Base-by-base conservation (phyloP, 108 stramenopile species). In the Cyclotella sp. region DNA sequence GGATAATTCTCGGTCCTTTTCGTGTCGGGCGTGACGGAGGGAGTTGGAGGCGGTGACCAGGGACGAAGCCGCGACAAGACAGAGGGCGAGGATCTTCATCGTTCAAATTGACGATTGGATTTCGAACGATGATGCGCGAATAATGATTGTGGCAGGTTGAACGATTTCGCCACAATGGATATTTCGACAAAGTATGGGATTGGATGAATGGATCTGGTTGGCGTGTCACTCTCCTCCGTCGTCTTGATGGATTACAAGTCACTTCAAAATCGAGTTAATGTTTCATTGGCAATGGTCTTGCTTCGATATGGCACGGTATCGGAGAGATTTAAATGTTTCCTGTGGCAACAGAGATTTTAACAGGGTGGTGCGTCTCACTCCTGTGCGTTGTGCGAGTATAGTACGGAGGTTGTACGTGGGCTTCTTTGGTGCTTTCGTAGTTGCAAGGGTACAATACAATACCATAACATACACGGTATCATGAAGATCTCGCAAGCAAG, bases 1-100 rank as follows among this genome's bases (percentile, higher is more conserved):
- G 27, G 51, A 51, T 29, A 68, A 49, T 30, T 68, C 67, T 0
- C 67, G 67, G n/a, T 15, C 26, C 24, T 58, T 16, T 28, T 27
- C 22, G 57, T 58, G 19, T 1, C 9, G 24, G 26, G 26, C 10
- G 61, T 18, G 16, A 21, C 39, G 61, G 40, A 58, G 22, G 57
- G 57, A 27, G 3, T 58, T 1, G 22, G 57, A 27, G 57, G 57
- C 22, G 21, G 22, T 13, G 13, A 22, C 13, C 57, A 15, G 57
- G 27, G 22, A 13, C n/a, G 19, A 19, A 19, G 19, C 19, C 49
- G 19, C 47, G 15, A 63, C 30, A 1, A 24, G 40, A 13, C 13
- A 41, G 40, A 63, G 40, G 61, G 34, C 12, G 39, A 63, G 30
- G 21, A 21, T 18, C 40, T 63, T 63, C 61, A 63, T 63, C 7